Percentiles rank a stretch among this genome's conserved stretches.
Conservation (phyloP, 73 alveolate species). For the Paramecium caudatum region DNA sequence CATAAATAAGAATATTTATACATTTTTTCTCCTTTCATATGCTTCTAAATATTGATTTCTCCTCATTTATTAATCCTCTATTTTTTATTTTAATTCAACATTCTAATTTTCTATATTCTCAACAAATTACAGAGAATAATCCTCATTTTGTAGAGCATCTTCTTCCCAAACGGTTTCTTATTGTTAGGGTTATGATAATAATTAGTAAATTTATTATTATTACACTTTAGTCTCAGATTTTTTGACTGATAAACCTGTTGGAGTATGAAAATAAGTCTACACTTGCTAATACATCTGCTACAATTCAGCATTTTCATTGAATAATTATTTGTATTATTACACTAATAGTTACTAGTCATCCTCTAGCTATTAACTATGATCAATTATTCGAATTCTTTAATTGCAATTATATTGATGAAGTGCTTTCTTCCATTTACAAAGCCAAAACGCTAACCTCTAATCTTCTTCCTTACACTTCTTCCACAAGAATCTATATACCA, state of each 20-base stretch:
- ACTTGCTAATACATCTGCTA: constrained; percentile 2
- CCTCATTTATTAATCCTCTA: not conserved
- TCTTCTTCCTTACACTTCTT: not conserved
- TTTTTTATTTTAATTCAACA: not conserved
- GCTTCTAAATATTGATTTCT: not conserved
- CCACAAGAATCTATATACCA: not conserved
- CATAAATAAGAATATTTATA: not conserved
- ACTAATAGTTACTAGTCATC: constrained; percentile 4
- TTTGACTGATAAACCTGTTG: constrained; percentile 23
- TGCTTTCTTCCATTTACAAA: not conserved
- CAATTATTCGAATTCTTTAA: not conserved
- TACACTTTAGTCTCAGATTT: not conserved
- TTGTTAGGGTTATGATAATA: not conserved
- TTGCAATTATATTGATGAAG: not conserved
- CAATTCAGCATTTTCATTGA: constrained; percentile 6
- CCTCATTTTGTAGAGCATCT: not conserved
- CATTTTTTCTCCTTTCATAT: not conserved
- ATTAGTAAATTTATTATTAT: not conserved
- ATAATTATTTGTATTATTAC: constrained; percentile 9
- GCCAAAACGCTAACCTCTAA: not conserved
- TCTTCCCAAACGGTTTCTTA: constrained; percentile 21
- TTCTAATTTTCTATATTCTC: constrained; percentile 25
- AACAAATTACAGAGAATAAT: not conserved
- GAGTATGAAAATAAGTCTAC: constrained; percentile 32
- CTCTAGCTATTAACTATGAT: constrained; percentile 14